Conservation (phyloP, 345 rosid genomes). For the Hevea brasiliensis region DNA sequence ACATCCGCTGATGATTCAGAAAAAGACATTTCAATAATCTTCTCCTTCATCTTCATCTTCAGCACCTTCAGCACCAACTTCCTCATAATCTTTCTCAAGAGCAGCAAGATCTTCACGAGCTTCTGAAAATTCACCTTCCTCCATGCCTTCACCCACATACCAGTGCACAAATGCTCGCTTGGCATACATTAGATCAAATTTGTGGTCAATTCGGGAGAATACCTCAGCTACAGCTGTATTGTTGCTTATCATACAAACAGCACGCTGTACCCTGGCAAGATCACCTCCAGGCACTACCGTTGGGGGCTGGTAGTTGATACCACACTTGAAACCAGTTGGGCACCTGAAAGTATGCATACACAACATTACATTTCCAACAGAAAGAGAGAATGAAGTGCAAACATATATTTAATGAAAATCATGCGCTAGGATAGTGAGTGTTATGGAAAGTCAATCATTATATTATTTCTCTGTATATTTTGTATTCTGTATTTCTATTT, state of each 20-base stretch:
- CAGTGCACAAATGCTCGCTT: conserved; percentile 86
- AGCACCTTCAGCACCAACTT: conserved; percentile 72
- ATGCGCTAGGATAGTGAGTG: too few relatives aligned
- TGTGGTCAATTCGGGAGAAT: conserved; percentile 67
- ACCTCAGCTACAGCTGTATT: conserved; percentile 84
- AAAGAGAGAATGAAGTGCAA: background rate
- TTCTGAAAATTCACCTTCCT: conserved; percentile 88
- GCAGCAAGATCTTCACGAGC: conserved; percentile 92
- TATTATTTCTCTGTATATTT: too few relatives aligned
- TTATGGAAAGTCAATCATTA: too few relatives aligned
- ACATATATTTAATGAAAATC: background rate
- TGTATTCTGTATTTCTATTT: too few relatives aligned
- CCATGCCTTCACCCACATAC: conserved; percentile 98
- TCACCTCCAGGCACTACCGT: conserved; percentile 78
- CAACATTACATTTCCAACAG: background rate
- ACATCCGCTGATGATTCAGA: conserved; percentile 8
- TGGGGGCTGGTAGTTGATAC: conserved; percentile 82
- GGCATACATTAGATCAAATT: conserved; percentile 82
- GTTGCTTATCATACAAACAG: conserved; percentile 88
- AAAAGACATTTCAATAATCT: conserved; percentile 40
- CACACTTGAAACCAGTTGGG: conserved; percentile 85
- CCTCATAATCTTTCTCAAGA: conserved; percentile 79
- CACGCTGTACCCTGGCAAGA: conserved; percentile 76
- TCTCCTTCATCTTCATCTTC: conserved; percentile 56
- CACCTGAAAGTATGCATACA: conserved; percentile 46